Base-by-base conservation (phyloP, 2,329 filamentous ascomycete species). In the Talaromyces sp. region DNA sequence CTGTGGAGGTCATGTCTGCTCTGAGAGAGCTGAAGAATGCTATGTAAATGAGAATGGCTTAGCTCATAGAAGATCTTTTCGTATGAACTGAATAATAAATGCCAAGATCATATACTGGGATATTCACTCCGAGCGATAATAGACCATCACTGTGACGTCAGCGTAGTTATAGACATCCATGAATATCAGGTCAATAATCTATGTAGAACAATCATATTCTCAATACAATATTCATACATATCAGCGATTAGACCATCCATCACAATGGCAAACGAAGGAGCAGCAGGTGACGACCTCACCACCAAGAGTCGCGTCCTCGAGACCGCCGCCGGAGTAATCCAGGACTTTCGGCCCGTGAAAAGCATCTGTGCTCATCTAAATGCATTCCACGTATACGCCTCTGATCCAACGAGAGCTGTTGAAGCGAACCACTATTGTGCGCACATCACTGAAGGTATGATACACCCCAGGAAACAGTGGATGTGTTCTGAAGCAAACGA, bases 401-500 rank as follows among this genome's bases (percentile, higher is more conserved):
- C 87, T 31, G 90, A 94, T 54, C 87, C 88, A 0, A 83, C 80
- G 1, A 87, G 90, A 14, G 83, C 81, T 45, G 88, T 96, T 1
- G 91, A 95, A 74, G 82, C 91, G 0, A 93, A 95, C 73, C 92
- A 96, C 76, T 96, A 95, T 78, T 96, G 92, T 74, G 85, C 89
- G 0, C 91, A 95, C 71, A 71, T 95, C 3, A 92, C 85, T 67
- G 84, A 89, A 71, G 81, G 81, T 84, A 68, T 58, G 68, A 56
- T 7, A 9, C 56, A 27, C 19, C 33, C 11, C 2, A 22, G 7
- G 10, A 9, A 39, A 13, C 2, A 22, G 22, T 19, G 10, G 19
- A 16, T 22, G 11, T 35, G 10, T 8, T 39, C 52, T 56, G 11
- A 56, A 37, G 52, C n/a, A 13, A 8, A 45, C 66, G 24, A 27